Evolutionary conservation across 768 basidiomycete species (phyloP).

Genomic region (Psilocybe subaeruginosa): DNA sequence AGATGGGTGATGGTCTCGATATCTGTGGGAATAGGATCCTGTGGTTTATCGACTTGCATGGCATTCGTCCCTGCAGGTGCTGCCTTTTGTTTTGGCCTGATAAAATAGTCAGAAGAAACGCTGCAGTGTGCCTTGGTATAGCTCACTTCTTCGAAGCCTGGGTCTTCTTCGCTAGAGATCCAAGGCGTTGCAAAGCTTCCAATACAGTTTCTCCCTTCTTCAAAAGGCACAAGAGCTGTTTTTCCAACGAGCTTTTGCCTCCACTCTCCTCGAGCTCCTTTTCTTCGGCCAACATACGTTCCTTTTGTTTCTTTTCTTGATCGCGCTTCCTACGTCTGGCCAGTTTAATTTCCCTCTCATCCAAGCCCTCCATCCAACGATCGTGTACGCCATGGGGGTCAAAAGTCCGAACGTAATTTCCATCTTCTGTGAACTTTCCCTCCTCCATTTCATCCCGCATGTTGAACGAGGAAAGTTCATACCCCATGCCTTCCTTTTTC

Average conservation of each 20-base stretch:
- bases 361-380: conserved; percentile 92
- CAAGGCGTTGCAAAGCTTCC: conserved; percentile 86
- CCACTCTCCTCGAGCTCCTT: conserved; percentile 70
- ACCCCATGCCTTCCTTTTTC: conserved; percentile 91
- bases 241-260: conserved; percentile 63
- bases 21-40: conserved; percentile 41
- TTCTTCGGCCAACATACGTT: conserved; percentile 74
- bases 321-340: conserved; percentile 77
- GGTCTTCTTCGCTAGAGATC: conserved; percentile 53
- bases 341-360: conserved; percentile 82
- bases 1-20: conserved; percentile 85
- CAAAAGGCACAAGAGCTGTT: conserved; percentile 71
- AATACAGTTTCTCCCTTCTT: conserved; percentile 91
- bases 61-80: conserved; percentile 23
- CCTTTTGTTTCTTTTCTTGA: conserved; percentile 72
- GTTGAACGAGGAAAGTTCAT: conserved; percentile 92
- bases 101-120: neutral
- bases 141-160: conserved; percentile 32
- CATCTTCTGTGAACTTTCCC: conserved; percentile 95
- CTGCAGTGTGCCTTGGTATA: neutral
- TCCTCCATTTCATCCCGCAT: conserved; percentile 99
- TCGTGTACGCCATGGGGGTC: conserved; percentile 94
- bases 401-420: conserved; percentile 80
- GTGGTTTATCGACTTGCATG: conserved; percentile 56
- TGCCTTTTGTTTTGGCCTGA: conserved; percentile 32